Conservation (phyloP, 2,329 filamentous ascomycete species). For the Grosmannia penicillata region DNA sequence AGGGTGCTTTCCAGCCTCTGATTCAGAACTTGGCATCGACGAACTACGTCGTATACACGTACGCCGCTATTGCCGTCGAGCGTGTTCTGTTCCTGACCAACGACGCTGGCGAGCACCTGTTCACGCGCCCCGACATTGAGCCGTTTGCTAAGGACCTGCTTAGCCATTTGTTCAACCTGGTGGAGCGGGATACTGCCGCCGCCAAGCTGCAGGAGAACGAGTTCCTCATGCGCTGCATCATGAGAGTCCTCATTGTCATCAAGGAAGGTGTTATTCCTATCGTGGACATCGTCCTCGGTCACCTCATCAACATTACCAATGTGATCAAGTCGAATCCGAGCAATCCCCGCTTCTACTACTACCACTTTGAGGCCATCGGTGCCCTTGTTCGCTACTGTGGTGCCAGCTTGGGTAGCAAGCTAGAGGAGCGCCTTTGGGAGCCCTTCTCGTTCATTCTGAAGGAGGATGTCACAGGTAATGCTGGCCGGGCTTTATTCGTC, state of each 20-base stretch:
- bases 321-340: conserved; percentile 91
- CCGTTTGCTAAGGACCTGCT: conserved; percentile 75
- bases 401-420: conserved; percentile 48
- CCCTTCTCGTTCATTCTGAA: conserved; percentile 70
- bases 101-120: conserved; percentile 60
- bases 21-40: conserved; percentile 80
- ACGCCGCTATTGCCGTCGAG: conserved; percentile 93
- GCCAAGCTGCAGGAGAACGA: conserved; percentile 98
- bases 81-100: conserved; percentile 74
- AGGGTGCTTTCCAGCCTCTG: conserved; percentile 72
- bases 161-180: conserved; percentile 78
- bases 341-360: conserved; percentile 97
- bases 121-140: conserved; percentile 63
- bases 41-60: conserved; percentile 96
- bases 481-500: neutral
- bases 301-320: conserved; percentile 78
- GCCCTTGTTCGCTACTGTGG: conserved; percentile 67
- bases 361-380: conserved; percentile 88
- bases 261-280: conserved; percentile 65
- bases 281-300: conserved; percentile 63
- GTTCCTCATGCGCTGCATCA: conserved; percentile 96
- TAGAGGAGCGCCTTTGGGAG: conserved; percentile 69
- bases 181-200: conserved; percentile 70
- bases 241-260: conserved; percentile 92
- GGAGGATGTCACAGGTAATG: conserved; percentile 66